Base-by-base conservation (phyloP, 2,329 filamentous ascomycete genomes). In the Colletotrichum trifolii region DNA sequence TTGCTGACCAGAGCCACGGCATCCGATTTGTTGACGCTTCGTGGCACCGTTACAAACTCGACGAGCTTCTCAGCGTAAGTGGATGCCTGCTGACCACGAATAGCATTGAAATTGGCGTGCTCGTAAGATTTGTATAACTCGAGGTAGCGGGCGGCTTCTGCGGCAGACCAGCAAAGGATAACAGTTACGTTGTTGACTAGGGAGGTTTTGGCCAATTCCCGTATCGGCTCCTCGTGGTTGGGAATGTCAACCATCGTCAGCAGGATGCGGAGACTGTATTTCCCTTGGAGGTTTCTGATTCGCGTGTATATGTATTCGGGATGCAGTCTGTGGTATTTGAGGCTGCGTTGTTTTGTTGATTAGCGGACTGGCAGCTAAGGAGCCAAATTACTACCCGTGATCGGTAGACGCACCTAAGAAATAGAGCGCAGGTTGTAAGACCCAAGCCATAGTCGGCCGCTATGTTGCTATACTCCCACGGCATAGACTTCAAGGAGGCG, bases 391-490 rank as follows among this genome's bases (percentile, higher is more conserved):
- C 25, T 9, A 17, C 13, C 4, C 11, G 13, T 13, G 13, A n/a
- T 53, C 15, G 35, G 8, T 25, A 9, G 8, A 67, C 70, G 46
- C 52, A 82, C 82, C 82, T 96, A 46, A 99, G 82, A 75, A 98
- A 99, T 6, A 99, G 84, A 1, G 93, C 94, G 73, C 95, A 97
- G 7, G 94, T 97, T 0, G 94, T 97, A 46, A 87, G 75, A 0
- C 96, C 95, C 33, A 98, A 83, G 8, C 95, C 91, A 76, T 96
- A 99, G 79, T 99, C 96, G 38, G 95, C 93, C 1, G 91, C 90
- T n/a, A 97, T 97, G 73, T 98, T 95, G 67, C 93, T 94, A 77
- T 97, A 98, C 78, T 99, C 96, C 96, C 96, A 99, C 0, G 94
- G 87, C 64, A 96, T 84, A 1, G 91, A 89, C 66, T 91, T 90